These are phyloP conservation scores for Colletotrichum eleusines DNA, from an alignment of 2,329 filamentous ascomycete species.

Conservation along the genomic window DNA sequence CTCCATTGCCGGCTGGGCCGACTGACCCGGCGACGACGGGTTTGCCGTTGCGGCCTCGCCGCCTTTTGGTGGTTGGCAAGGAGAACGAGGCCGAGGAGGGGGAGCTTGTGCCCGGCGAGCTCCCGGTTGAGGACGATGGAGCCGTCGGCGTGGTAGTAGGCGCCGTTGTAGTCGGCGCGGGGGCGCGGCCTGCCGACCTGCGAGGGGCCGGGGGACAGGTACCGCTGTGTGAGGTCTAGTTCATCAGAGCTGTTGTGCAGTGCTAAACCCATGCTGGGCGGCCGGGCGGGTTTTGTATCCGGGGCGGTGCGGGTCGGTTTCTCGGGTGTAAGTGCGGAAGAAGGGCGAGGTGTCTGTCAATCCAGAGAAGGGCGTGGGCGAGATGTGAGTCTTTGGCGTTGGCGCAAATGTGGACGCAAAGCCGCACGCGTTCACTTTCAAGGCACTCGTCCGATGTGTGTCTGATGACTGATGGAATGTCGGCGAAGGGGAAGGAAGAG, in stretches of 20 bases:
- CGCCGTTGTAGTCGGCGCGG: slow-evolving; percentile 25
- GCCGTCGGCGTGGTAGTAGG: slow-evolving; percentile 22
- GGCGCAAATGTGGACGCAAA: slow-evolving; percentile 12
- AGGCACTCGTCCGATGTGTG: neutral
- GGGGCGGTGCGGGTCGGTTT: neutral
- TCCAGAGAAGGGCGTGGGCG: slow-evolving; percentile 9
- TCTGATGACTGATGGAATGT: slow-evolving; percentile 2
- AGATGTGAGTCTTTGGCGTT: neutral
- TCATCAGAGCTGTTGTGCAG: slow-evolving; percentile 28
- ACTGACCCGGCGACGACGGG: slow-evolving; percentile 5
- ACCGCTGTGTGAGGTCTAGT: slow-evolving; percentile 21
- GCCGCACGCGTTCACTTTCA: slow-evolving; percentile 11
- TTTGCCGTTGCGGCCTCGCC: neutral
- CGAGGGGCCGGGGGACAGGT: slow-evolving; percentile 21
- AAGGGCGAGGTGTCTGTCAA: neutral
- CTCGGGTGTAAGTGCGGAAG: neutral
- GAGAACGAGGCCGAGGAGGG: slow-evolving; percentile 33
- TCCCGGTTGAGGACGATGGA: slow-evolving; percentile 9
- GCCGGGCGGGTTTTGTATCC: neutral
- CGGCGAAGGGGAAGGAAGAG: slow-evolving; percentile 20
- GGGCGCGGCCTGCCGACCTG: slow-evolving; percentile 23
- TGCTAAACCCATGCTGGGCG: slow-evolving; percentile 27
- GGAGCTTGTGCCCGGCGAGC: slow-evolving; percentile 24
- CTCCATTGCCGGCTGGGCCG: slow-evolving; percentile 18
- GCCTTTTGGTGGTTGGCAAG: slow-evolving; percentile 18